phyloP scores from a whole-genome alignment of 805 yeast species.

The Candida morakotiae region DNA sequence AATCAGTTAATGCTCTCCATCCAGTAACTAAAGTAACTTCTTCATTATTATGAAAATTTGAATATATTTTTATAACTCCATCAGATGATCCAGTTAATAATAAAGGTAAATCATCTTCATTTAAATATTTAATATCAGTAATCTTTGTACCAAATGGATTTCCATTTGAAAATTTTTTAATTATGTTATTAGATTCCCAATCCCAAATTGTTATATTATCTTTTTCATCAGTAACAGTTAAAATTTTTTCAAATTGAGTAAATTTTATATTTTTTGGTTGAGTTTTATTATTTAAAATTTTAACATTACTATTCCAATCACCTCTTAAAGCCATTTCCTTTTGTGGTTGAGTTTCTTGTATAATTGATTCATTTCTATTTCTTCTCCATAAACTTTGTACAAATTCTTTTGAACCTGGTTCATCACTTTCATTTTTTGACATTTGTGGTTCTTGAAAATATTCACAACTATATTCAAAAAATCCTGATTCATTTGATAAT shows the following conservation, averaged over 20 bases:
- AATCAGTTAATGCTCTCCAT: conserved; percentile 91
- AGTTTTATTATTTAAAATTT: conserved; percentile 63
- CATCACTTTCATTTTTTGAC: conserved; percentile 79
- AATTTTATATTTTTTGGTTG: conserved; percentile 78
- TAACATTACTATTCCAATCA: conserved; percentile 69
- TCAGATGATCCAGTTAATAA: conserved; percentile 87
- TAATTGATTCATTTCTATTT: conserved; percentile 80
- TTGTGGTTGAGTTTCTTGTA: conserved; percentile 86
- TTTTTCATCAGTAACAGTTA: conserved; percentile 77
- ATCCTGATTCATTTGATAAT: conserved; percentile 56
- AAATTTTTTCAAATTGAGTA: conserved; percentile 84
- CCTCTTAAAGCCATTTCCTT: conserved; percentile 80
- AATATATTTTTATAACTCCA: conserved; percentile 86
- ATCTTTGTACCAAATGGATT: conserved; percentile 86
- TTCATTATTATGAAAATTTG: conserved; percentile 56
- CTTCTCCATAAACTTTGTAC: conserved; percentile 83
- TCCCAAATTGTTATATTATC: conserved; percentile 86
- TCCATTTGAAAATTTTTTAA: conserved; percentile 73
- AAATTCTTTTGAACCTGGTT: conserved; percentile 86
- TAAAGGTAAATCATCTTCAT: conserved; percentile 89
- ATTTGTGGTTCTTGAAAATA: conserved; percentile 96
- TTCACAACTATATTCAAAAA: conserved; percentile 76
- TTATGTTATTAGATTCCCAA: conserved; percentile 60
- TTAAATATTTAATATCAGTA: conserved; percentile 79
- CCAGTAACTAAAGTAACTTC: conserved; percentile 66